These are phyloP conservation scores for Penicillium sp. DNA, from an alignment of 2,329 filamentous ascomycete species.

Conservation along the genomic window DNA sequence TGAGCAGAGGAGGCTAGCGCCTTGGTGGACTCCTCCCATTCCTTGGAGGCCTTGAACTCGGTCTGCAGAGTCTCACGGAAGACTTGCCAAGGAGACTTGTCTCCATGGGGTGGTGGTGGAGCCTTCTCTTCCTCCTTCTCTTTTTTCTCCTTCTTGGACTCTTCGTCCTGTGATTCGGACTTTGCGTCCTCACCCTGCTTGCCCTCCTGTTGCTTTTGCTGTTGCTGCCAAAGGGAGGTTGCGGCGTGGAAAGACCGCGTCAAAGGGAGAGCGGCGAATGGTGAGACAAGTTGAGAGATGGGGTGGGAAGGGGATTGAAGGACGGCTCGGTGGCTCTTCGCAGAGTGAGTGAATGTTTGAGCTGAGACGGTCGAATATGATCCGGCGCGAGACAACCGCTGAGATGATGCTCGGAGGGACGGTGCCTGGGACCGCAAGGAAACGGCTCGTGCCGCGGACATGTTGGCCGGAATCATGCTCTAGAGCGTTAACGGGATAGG, in stretches of 20 bases:
- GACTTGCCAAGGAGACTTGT: conserved; percentile 98
- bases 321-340: conserved; percentile 30
- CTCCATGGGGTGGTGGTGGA: conserved; percentile 91
- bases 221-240: conserved; percentile 36
- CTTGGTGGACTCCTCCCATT: conserved; percentile 99
- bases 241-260: conserved; percentile 41
- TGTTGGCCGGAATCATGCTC: conserved; percentile 42
- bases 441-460: conserved; percentile 40
- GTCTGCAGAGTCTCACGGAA: conserved; percentile 94
- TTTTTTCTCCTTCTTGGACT: conserved; percentile 47
- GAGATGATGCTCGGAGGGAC: conserved; percentile 35
- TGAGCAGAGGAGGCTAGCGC: conserved; percentile 84
- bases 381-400: conserved; percentile 36
- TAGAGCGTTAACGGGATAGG: conserved; percentile 19
- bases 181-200: conserved; percentile 40
- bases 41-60: conserved; percentile 95
- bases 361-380: conserved; percentile 39
- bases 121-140: conserved; percentile 63
- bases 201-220: conserved; percentile 35
- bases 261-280: conserved; percentile 38
- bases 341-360: conserved; percentile 31
- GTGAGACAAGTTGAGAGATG: conserved; percentile 34
- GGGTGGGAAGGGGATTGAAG: conserved; percentile 33
- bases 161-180: conserved; percentile 46
- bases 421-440: conserved; percentile 38